Evolutionary conservation across 2,329 filamentous ascomycete genomes (phyloP).

Genomic region (Aspergillus flavus): DNA sequence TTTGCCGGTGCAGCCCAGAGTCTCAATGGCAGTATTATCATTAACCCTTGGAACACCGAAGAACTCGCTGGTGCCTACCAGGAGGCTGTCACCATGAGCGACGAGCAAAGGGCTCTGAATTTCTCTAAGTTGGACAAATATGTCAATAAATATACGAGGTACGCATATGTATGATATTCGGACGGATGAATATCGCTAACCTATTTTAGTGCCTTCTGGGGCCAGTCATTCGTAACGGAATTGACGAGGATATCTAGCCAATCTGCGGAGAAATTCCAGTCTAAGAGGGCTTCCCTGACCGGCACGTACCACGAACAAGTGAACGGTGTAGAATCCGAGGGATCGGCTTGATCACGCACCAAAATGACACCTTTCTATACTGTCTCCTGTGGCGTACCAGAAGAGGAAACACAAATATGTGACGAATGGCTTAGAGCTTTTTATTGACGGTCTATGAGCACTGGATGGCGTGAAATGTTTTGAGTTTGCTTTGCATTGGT

Average conservation of each 20-base stretch:
- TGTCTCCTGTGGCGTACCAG: not conserved
- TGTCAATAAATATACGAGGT: constrained; percentile 94
- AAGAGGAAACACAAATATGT: constrained; percentile 6
- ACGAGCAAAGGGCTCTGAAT: constrained; percentile 82
- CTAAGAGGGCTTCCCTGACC: constrained; percentile 30
- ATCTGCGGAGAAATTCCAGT: constrained; percentile 40
- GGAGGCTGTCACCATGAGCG: constrained; percentile 94
- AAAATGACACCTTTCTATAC: not conserved
- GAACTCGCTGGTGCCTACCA: constrained; percentile 91
- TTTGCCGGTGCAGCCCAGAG: constrained; percentile 96
- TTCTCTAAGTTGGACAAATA: constrained; percentile 92
- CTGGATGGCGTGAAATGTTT: constrained; percentile 27
- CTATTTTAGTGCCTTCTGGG: constrained; percentile 79
- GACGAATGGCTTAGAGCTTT: constrained; percentile 26
- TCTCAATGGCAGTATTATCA: constrained; percentile 87
- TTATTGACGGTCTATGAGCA: constrained; percentile 25
- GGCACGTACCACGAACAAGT: constrained; percentile 17
- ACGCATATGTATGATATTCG: constrained; percentile 19
- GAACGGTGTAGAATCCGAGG: constrained; percentile 21
- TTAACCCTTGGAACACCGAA: constrained; percentile 99
- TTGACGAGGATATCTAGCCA: constrained; percentile 62
- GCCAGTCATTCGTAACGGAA: constrained; percentile 86
- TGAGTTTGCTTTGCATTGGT: constrained; percentile 9
- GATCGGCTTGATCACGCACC: not conserved
- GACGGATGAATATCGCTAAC: constrained; percentile 22